A percentile compares a stretch with the other conserved stretches of the same genome.
phyloP scores from a whole-genome alignment of 352 stramenopile species.

The Globisporangium acanthophoron region DNA sequence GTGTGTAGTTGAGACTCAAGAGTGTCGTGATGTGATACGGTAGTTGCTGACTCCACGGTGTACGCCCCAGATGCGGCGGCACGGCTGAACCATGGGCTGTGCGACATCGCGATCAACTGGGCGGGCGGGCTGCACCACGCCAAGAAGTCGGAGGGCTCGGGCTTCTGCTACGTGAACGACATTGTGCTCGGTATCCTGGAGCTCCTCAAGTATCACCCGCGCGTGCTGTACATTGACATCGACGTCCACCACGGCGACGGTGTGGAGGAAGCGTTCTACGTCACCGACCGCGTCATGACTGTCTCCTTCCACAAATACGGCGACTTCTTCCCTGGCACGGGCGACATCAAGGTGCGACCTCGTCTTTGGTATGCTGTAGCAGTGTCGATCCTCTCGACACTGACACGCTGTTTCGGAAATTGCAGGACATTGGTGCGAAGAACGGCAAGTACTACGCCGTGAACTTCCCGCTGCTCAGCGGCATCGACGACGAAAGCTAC shows the following conservation, averaged over 20 bases:
- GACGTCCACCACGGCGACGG: constrained; percentile 99
- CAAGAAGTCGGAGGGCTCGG: constrained; percentile 97
- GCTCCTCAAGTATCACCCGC: constrained; percentile 95
- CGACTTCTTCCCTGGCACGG: constrained; percentile 98
- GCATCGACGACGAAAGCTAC: constrained; percentile 98
- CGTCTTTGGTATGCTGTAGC: background rate
- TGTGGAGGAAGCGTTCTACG: constrained; percentile 99
- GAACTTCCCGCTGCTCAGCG: constrained; percentile 97
- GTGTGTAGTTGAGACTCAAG: constrained; percentile 15
- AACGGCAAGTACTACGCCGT: constrained; percentile 98
- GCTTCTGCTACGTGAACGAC: constrained; percentile 99
- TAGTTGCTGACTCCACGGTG: background rate
- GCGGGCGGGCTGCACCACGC: constrained; percentile 97
- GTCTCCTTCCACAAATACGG: constrained; percentile 99
- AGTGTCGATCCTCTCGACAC: background rate
- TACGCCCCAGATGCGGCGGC: constrained; percentile 88
- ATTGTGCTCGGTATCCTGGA: constrained; percentile 98
- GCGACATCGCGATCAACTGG: constrained; percentile 99
- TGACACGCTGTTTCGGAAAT: constrained; percentile 71
- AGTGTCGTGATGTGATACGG: no score
- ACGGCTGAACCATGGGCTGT: constrained; percentile 93
- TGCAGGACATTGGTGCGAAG: constrained; percentile 76
- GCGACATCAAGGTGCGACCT: constrained; percentile 46
- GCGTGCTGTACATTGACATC: constrained; percentile 99
- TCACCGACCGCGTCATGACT: constrained; percentile 98